Evolutionary conservation across 1,139 yeast species (phyloP).

Genomic region (Suhomyces bokatorum): DNA sequence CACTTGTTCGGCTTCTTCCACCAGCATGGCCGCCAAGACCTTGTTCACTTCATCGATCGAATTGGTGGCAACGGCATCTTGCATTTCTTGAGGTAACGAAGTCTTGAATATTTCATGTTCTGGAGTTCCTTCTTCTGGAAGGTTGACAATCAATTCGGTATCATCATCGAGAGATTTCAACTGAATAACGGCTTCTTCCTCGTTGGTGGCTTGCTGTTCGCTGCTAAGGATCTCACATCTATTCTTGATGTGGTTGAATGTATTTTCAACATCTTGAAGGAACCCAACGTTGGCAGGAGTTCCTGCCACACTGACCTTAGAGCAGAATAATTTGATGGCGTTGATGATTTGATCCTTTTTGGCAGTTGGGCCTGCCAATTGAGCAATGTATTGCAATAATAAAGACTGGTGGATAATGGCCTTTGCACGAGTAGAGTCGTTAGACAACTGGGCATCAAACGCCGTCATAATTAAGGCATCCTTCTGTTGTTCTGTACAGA

Average conservation of each 20-base stretch:
- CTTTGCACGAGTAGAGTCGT: slow-evolving; percentile 51
- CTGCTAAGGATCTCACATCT: slow-evolving; percentile 69
- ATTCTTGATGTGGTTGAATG: slow-evolving; percentile 66
- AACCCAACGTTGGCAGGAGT: slow-evolving; percentile 70
- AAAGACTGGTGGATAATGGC: slow-evolving; percentile 79
- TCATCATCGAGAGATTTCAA: slow-evolving; percentile 85
- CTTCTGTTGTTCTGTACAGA: slow-evolving; percentile 80
- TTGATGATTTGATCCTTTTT: slow-evolving; percentile 38
- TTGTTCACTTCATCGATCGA: slow-evolving; percentile 78
- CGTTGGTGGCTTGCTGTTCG: slow-evolving; percentile 36
- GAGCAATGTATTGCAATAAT: slow-evolving; percentile 73
- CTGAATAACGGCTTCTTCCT: slow-evolving; percentile 80
- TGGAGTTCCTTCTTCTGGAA: slow-evolving; percentile 60
- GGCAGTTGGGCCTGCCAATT: slow-evolving; percentile 50
- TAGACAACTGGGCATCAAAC: slow-evolving; percentile 75
- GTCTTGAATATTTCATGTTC: slow-evolving; percentile 55
- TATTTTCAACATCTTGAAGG: slow-evolving; percentile 67
- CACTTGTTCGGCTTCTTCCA: slow-evolving; percentile 78
- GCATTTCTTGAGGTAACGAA: slow-evolving; percentile 63
- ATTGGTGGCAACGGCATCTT: slow-evolving; percentile 70
- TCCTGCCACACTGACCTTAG: slow-evolving; percentile 53
- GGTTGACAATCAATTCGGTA: slow-evolving; percentile 67
- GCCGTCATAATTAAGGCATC: slow-evolving; percentile 94
- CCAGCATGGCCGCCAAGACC: slow-evolving; percentile 73
- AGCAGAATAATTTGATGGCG: slow-evolving; percentile 70